Conservation (phyloP, 2,329 filamentous ascomycete genomes). For the Colletotrichum agaves region DNA sequence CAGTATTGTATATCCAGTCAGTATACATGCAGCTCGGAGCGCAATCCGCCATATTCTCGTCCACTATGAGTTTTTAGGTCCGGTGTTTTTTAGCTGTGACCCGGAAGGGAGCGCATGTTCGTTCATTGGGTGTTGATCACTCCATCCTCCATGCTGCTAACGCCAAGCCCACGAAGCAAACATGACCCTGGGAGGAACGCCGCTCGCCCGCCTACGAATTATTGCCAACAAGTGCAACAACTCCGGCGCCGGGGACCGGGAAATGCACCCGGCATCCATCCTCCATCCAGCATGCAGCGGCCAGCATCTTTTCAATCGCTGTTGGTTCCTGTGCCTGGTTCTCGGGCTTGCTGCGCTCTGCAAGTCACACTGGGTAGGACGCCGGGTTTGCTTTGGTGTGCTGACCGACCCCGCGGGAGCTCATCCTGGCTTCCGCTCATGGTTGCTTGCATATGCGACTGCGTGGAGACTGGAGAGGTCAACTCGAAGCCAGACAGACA, state of each 20-base stretch:
- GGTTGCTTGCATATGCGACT: not conserved
- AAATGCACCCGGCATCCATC: not conserved
- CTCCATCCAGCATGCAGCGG: not conserved
- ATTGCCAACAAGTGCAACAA: constrained; percentile 14
- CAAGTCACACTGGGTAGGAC: not conserved
- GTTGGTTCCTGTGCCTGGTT: constrained; percentile 3
- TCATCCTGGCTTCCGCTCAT: constrained; percentile 19
- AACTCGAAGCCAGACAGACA: not conserved
- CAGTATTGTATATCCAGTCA: too few relatives aligned
- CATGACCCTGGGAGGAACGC: constrained; percentile 18
- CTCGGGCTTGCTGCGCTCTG: not conserved
- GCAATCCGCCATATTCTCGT: too few relatives aligned
- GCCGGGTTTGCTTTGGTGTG: not conserved
- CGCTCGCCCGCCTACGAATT: not conserved
- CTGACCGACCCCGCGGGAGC: constrained; percentile 6
- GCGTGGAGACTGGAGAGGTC: not conserved
- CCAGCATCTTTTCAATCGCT: not conserved
- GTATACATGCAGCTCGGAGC: too few relatives aligned
- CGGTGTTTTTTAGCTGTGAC: not conserved
- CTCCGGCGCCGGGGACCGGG: not conserved
- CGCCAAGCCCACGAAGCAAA: constrained; percentile 22
- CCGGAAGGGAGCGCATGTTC: constrained; percentile 3
- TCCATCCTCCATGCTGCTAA: not conserved
- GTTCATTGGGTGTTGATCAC: not conserved
- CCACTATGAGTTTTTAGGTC: too few relatives aligned